Base-by-base conservation (phyloP, 2,329 filamentous ascomycete genomes). In the Rhynchosporium agropyri region DNA sequence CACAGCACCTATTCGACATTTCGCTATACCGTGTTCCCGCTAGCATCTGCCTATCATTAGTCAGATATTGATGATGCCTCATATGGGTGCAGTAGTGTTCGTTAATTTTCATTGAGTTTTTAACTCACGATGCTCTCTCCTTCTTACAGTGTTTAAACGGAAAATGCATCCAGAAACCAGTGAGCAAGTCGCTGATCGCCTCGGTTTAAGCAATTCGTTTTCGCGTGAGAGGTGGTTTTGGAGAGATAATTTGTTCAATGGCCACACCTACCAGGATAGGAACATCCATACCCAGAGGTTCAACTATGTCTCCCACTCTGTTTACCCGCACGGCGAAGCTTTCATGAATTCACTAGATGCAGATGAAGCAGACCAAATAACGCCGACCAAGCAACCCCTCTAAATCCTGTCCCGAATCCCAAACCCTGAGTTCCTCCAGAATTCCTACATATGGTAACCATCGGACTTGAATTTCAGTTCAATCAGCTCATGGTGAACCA, bases 401-500 rank as follows among this genome's bases (percentile, higher is more conserved):
- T 53, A 38, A 26, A 40, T 3, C 15, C 15, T n/a, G 8, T 15
- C 13, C 54, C 6, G 26, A 20, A 12, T 20, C 29, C 38, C 12
- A 26, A 33, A 33, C 26, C n/a, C 33, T 38, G 10, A n/a, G 43
- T 29, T 13, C 9, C 45, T n/a, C n/a, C 36, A 9, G 33, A 15
- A 6, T 4, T 28, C n/a, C 33, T 28, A 54, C 5, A 20, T 33
- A 53, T 40, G 28, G 29, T 40, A 54, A 26, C 65, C 69, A 67
- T 70, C 73, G 31, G 65, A 59, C 49, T 31, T 65, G 60, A 74
- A 75, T 65, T 75, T 75, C 60, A 53, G 55, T 66, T 73, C 63
- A 43, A 75, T 73, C 29, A 73, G 56, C 50, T 71, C 67, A 40
- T 67, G 66, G 10, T 49, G 59, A 3, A 75, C 58, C 71, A 74